phyloP scores from a whole-genome alignment of 495 filamentous ascomycete genomes.

The Penicillium verhagenii region DNA sequence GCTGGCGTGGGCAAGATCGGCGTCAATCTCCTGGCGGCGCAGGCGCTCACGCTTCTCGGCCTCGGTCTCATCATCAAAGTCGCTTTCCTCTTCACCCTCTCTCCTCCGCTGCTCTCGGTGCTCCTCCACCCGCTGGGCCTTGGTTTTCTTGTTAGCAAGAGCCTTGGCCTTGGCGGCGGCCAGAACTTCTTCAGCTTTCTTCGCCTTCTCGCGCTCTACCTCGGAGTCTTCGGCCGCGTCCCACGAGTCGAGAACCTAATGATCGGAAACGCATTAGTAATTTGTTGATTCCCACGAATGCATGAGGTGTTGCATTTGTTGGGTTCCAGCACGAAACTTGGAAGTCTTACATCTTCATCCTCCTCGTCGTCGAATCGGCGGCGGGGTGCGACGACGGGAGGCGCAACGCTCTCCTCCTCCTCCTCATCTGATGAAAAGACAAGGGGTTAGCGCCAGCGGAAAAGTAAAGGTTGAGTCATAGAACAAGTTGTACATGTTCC shows the following conservation, averaged over 20 bases:
- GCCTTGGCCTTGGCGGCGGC: conserved; percentile 89
- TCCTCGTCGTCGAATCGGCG: conserved; percentile 90
- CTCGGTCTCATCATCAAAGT: conserved; percentile 62
- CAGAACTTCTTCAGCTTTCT: conserved; percentile 79
- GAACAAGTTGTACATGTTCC: background rate
- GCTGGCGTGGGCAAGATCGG: conserved; percentile 87
- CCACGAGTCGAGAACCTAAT: conserved; percentile 92
- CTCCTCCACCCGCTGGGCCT: conserved; percentile 84
- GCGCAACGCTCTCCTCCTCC: conserved; percentile 62
- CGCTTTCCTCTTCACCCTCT: conserved; percentile 48
- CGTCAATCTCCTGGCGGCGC: conserved; percentile 75
- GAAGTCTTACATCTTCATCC: conserved; percentile 73
- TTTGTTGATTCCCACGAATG: too few relatives aligned
- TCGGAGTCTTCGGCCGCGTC: conserved; percentile 97
- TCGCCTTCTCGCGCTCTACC: conserved; percentile 90
- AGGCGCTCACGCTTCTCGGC: conserved; percentile 68
- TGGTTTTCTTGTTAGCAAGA: conserved; percentile 90
- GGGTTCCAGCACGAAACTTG: background rate
- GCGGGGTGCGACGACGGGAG: conserved; percentile 59
- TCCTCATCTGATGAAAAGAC: conserved; percentile 51
- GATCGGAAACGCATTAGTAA: conserved; percentile 12
- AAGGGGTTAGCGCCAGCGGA: conserved; percentile 12
- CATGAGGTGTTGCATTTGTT: background rate
- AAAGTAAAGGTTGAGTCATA: background rate
- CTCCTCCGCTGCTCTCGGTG: conserved; percentile 47